These are phyloP conservation scores for Holtermannia corniformis DNA, from an alignment of 768 basidiomycete species.

Conservation along the genomic window DNA sequence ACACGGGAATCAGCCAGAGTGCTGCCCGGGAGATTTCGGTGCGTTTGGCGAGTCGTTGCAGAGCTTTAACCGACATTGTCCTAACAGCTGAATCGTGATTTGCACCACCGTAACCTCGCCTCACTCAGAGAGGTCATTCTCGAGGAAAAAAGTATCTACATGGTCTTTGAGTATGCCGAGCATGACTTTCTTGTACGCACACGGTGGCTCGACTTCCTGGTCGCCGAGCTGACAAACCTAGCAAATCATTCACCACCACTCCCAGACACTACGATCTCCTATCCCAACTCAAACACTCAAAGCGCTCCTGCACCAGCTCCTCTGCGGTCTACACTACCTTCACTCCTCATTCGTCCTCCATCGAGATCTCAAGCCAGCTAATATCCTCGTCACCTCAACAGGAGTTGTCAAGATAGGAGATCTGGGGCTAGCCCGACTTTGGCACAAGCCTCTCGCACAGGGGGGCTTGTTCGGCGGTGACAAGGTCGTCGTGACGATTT, in stretches of 20 bases:
- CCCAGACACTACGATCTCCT: slow-evolving; percentile 69
- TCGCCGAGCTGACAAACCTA: slow-evolving; percentile 36
- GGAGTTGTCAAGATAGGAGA: slow-evolving; percentile 98
- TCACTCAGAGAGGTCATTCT: slow-evolving; percentile 88
- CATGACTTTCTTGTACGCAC: slow-evolving; percentile 87
- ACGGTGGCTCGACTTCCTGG: not conserved
- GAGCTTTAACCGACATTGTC: not conserved
- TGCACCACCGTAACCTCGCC: slow-evolving; percentile 64
- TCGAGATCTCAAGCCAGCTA: slow-evolving; percentile 95
- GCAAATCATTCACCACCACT: slow-evolving; percentile 99
- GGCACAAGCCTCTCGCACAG: slow-evolving; percentile 82
- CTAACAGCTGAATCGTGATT: slow-evolving; percentile 24
- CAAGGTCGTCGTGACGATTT: slow-evolving; percentile 98
- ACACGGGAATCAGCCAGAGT: slow-evolving; percentile 96
- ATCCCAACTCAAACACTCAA: slow-evolving; percentile 76
- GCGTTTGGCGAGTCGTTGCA: slow-evolving; percentile 34
- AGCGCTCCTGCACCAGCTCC: slow-evolving; percentile 83
- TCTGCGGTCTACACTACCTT: slow-evolving; percentile 89
- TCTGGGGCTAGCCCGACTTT: slow-evolving; percentile 82
- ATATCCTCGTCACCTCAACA: slow-evolving; percentile 82
- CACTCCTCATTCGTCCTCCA: slow-evolving; percentile 92
- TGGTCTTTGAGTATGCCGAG: slow-evolving; percentile 99
- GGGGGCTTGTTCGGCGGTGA: slow-evolving; percentile 70
- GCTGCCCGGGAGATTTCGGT: slow-evolving; percentile 95
- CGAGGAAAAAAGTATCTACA: slow-evolving; percentile 97